These are phyloP conservation scores for Celoporthe dispersa DNA, from an alignment of 2,329 filamentous ascomycete species.

Conservation along the genomic window DNA sequence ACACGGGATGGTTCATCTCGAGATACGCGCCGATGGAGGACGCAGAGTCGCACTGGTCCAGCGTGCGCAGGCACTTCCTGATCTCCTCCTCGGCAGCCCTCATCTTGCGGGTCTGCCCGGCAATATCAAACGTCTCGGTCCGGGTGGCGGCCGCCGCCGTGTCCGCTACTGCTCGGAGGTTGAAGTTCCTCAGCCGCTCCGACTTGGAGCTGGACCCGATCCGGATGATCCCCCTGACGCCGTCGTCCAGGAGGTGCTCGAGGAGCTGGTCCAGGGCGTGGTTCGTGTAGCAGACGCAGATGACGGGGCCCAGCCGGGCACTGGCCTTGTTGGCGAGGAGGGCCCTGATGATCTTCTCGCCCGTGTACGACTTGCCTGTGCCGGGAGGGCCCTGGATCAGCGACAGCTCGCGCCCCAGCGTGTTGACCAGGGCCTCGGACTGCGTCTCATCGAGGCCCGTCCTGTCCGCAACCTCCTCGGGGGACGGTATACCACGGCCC, in stretches of 20 bases:
- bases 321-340: conserved; percentile 49
- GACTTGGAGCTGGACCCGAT: conserved; percentile 65
- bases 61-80: background rate
- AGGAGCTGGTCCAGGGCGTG: conserved; percentile 61
- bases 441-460: conserved; percentile 59
- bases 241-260: conserved; percentile 58
- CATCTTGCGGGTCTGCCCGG: background rate
- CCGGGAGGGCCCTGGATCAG: conserved; percentile 74
- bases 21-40: conserved; percentile 33
- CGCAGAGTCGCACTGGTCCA: background rate
- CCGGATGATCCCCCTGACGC: conserved; percentile 58
- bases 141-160: conserved; percentile 42
- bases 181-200: conserved; percentile 52
- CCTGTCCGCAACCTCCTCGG: conserved; percentile 35
- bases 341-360: conserved; percentile 61
- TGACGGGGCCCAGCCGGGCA: conserved; percentile 52
- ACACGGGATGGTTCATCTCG: conserved; percentile 26
- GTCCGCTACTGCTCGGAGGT: conserved; percentile 48
- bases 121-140: conserved; percentile 39
- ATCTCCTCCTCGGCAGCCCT: background rate
- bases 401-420: conserved; percentile 57
- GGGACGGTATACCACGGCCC: conserved; percentile 13
- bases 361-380: conserved; percentile 69
- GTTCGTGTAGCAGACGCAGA: conserved; percentile 57
- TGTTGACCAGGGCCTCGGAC: conserved; percentile 54